Base-by-base conservation (phyloP, 1,284 basidiomycete genomes). In the Marasmius tenuissimus region DNA sequence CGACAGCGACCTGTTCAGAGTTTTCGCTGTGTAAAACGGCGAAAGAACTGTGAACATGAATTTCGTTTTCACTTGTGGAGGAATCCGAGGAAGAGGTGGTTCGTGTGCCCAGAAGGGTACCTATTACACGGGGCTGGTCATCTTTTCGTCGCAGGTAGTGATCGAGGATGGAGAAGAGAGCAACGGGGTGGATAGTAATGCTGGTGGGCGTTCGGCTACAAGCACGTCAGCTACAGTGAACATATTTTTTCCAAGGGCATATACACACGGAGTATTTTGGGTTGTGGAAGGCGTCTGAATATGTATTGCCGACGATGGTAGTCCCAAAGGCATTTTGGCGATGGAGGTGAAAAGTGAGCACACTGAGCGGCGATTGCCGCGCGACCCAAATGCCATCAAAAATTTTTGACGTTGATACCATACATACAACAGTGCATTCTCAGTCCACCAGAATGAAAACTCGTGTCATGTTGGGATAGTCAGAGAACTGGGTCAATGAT, bases 151-250 rank as follows among this genome's bases (percentile, higher is more conserved):
- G 92, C 57, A 98, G 88, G 78, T 96, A 97, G 80, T 99, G 97
- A 78, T 98, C 97, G 66, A 99, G 89, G 79, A 98, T 96, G 61
- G 94, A 91, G 73, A 98, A 96, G 61, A 99, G 86, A 8, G 94
- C 94, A 57, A 93, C 91, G n/a, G 96, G 95, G 74, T 96, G 94
- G 63, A 97, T 85, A 49, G 89, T 92, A 61, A 96, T 87, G 60
- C 82, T 85, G 38, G 88, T 86, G 39, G 92, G 88, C 63, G 89
- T 78, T 65, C 90, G 90, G 65, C 85, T 88, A 71, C 49, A 62
- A 22, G 55, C 39, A 57, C n/a, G 49, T 14, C 34, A 40, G n/a
- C 48, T 65, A 47, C 11, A 61, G 37, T 10, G 22, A 27, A 39
- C 16, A 1, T 47, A 63, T 42, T 35, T 20, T 52, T n/a, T 34